Conservation (phyloP, 1,284 basidiomycete species). For the Trametes versicolor region DNA sequence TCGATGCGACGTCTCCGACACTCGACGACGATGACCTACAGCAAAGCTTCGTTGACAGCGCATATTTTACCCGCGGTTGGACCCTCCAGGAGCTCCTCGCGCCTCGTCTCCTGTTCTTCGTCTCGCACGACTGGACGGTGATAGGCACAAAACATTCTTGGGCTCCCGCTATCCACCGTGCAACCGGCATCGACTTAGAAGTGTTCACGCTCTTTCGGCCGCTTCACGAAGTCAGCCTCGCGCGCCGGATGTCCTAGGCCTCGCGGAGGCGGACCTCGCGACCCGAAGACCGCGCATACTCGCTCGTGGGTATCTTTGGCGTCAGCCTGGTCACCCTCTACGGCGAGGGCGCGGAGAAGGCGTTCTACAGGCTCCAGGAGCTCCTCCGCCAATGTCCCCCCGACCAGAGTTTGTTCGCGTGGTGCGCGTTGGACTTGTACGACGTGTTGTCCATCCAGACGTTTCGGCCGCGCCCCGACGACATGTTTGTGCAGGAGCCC, state of each 20-base stretch:
- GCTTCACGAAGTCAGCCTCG: constrained; percentile 1
- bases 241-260: constrained; percentile 8
- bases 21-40: too few species aligned
- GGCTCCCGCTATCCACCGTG: neutral
- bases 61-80: constrained; percentile 6
- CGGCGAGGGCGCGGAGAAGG: constrained; percentile 3
- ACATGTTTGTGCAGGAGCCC: neutral
- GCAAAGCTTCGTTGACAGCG: constrained; percentile 7
- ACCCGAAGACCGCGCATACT: constrained; percentile 7
- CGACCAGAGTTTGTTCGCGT: constrained; percentile 12
- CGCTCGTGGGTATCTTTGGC: constrained; percentile 9
- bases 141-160: constrained; percentile 7
- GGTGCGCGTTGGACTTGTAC: neutral
- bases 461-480: neutral
- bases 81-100: constrained; percentile 17
- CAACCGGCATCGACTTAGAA: constrained; percentile 1
- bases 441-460: neutral
- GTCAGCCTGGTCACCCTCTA: constrained; percentile 4
- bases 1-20: constrained; percentile 1
- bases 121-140: neutral
- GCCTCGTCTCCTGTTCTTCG: neutral
- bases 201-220: neutral
- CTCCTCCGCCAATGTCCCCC: neutral
- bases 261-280: constrained; percentile 8
- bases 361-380: constrained; percentile 1